Percentiles rank a stretch among this genome's conserved stretches.
These are phyloP conservation scores for Ogataea paradorogensis DNA, from an alignment of 805 yeast species.

Conservation along the genomic window DNA sequence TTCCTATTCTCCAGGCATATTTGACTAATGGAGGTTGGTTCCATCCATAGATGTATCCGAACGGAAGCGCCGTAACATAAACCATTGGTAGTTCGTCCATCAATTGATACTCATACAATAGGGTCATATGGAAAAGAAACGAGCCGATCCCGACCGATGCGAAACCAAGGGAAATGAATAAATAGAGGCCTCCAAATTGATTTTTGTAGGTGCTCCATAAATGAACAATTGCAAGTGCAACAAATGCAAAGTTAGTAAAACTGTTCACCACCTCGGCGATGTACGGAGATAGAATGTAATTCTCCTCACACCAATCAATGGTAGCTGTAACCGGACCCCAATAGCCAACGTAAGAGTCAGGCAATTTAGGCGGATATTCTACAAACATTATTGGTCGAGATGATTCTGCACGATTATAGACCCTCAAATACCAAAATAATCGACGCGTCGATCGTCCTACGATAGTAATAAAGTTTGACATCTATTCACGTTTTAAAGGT, in stretches of 20 bases:
- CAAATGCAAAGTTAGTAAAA: conserved; percentile 55
- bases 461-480: not conserved
- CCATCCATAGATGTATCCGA: conserved; percentile 40
- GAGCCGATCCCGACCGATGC: conserved; percentile 88
- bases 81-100: conserved; percentile 98
- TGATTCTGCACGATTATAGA: too few species aligned
- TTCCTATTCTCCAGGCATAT: conserved; percentile 26
- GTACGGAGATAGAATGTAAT: conserved; percentile 80
- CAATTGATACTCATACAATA: conserved; percentile 82
- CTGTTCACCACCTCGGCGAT: conserved; percentile 92
- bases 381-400: conserved; percentile 1
- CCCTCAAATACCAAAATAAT: too few species aligned
- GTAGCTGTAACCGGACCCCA: conserved; percentile 91
- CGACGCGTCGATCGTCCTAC: conserved; percentile 11
- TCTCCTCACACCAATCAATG: conserved; percentile 99
- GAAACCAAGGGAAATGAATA: conserved; percentile 74
- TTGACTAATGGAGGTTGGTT: conserved; percentile 20
- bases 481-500: not conserved
- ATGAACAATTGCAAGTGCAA: conserved; percentile 32
- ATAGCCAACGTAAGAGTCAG: conserved; percentile 22
- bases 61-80: conserved; percentile 94
- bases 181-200: conserved; percentile 65
- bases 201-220: conserved; percentile 57
- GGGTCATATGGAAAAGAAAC: conserved; percentile 96
- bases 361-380: conserved; percentile 17